Evolutionary conservation across 2,329 filamentous ascomycete species (phyloP).

Genomic region (Mycosphaerella sp.): DNA sequence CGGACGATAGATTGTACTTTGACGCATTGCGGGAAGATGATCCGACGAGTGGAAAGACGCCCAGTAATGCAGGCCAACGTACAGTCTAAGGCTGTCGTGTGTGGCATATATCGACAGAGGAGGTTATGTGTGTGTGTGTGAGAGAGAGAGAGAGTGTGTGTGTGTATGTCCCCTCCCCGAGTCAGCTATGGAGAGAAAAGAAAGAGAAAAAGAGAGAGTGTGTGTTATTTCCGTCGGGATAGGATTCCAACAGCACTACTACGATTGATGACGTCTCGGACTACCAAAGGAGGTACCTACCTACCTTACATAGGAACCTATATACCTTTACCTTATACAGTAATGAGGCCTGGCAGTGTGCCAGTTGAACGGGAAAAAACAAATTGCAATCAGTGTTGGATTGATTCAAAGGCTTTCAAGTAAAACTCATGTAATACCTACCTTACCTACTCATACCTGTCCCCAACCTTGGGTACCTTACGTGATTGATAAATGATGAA

Average conservation of each 20-base stretch:
- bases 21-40: slow-evolving; percentile 22
- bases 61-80: slow-evolving; percentile 4
- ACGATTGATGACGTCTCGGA: neutral
- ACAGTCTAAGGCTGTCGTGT: slow-evolving; percentile 4
- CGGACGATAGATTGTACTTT: slow-evolving; percentile 25
- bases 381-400: too few relatives aligned
- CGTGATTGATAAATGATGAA: too few relatives aligned
- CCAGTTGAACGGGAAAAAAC: too few relatives aligned
- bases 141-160: too few relatives aligned
- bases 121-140: slow-evolving; percentile 2
- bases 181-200: neutral
- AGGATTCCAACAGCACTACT: slow-evolving; percentile 17
- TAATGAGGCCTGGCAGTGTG: too few relatives aligned
- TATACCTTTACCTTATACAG: too few relatives aligned
- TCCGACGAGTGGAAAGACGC: slow-evolving; percentile 6
- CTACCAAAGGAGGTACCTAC: neutral
- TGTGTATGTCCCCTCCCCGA: too few relatives aligned
- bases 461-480: too few relatives aligned
- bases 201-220: too few relatives aligned
- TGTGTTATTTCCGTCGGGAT: neutral
- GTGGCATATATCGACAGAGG: slow-evolving; percentile 22
- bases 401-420: too few relatives aligned
- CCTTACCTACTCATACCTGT: too few relatives aligned
- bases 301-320: too few relatives aligned
- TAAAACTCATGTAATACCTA: neutral